Evolutionary conservation across 2,329 filamentous ascomycete species (phyloP), one percentile per base, ranked within the genome.

Genomic region (Cordyceps cicadae): DNA sequence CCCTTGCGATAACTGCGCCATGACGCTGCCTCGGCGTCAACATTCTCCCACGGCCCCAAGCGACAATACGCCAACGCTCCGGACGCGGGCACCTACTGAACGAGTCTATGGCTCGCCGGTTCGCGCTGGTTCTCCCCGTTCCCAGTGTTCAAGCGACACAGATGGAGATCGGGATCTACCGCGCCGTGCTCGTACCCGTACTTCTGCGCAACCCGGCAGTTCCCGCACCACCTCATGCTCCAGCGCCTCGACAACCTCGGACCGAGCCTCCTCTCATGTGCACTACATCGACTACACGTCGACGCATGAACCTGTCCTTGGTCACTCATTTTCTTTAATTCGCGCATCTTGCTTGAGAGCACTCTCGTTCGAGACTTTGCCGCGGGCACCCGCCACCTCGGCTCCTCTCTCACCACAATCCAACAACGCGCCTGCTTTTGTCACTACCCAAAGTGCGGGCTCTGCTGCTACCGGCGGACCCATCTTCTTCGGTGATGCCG

Each of bases 251-350:
- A 83, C 80, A 5, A 72, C 74, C n/a, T 75, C 76, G 15, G 75
- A 75, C 57, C 67, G 69, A 62, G 67, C 76, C 37, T 72, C 76
- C 37, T 78, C 79, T 48, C 86, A 88, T 66, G 81, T 81, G 5
- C 86, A 88, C 68, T 87, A 82, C 66, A 75, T 88, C 54, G 83
- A 87, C 68, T 88, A 87, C 68, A 87, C 85, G 5, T 88, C 86
- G 1, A 87, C 84, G 5, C 85, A 87, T 68, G 85, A 87, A 63
- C 84, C 86, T 3, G 75, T 84, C 4, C 75, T 81, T 1, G 77
- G 84, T 15, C 76, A 77, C n/a, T 86, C 84, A 8, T 88, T 87
- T 72, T 84, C 84, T n/a, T 81, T 86, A 46, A 78, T 88, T 55
- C 83, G 86, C 54, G 83, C 85, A 53, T 86, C 85, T 0, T 88